phyloP scores from a whole-genome alignment of 495 filamentous ascomycete species.

The Penicillium cataractarum region DNA sequence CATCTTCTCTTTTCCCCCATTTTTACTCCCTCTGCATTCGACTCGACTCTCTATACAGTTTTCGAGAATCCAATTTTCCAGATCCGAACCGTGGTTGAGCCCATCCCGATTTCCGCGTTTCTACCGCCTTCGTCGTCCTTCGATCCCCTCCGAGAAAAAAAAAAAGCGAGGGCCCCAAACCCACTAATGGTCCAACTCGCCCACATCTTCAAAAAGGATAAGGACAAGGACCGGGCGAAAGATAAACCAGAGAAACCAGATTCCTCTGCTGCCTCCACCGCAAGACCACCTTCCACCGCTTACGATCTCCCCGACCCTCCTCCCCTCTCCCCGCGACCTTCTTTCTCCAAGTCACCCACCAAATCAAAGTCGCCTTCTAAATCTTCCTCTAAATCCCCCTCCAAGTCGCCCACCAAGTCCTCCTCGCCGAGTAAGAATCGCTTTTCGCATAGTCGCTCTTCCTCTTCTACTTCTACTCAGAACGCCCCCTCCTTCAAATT shows the following conservation, averaged over 20 bases:
- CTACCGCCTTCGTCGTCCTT: conserved; percentile 55
- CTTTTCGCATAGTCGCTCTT: conserved; percentile 42
- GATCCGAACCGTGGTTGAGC: conserved; percentile 10
- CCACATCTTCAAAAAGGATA: conserved; percentile 45
- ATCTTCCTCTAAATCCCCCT: conserved; percentile 30
- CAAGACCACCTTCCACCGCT: not conserved
- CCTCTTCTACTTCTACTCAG: conserved; percentile 37
- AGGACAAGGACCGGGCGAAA: conserved; percentile 27
- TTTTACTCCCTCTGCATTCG: not conserved
- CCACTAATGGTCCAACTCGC: conserved; percentile 40
- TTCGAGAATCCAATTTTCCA: not conserved
- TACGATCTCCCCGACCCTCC: conserved; percentile 16
- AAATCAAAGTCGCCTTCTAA: conserved; percentile 32
- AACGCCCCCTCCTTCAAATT: conserved; percentile 24
- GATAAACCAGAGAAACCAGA: conserved; percentile 7
- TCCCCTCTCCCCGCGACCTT: conserved; percentile 25
- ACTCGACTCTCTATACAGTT: not conserved
- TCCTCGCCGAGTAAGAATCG: conserved; percentile 29
- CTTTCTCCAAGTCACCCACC: conserved; percentile 25
- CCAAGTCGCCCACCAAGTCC: conserved; percentile 36
- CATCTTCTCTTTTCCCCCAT: not conserved
- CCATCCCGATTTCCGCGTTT: conserved; percentile 25
- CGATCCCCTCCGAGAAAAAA: conserved; percentile 40
- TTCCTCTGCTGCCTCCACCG: not conserved
- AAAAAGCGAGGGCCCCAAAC: conserved; percentile 15